These are phyloP conservation scores for Lichtheimia hyalospora DNA, from an alignment of 371 early-diverging fungal species.

Conservation along the genomic window DNA sequence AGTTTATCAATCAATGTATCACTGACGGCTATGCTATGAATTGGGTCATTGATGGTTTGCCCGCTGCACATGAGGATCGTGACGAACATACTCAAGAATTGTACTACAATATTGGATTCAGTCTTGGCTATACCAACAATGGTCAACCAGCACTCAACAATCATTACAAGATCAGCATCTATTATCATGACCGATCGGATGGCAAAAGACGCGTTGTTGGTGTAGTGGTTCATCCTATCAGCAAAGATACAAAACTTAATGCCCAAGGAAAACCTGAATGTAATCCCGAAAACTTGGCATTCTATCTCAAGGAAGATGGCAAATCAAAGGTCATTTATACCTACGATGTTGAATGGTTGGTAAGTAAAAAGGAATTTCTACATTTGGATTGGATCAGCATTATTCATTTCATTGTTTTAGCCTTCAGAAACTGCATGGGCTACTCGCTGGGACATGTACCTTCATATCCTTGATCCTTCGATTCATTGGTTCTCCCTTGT, in stretches of 20 bases:
- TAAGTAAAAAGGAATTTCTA: constrained; percentile 25
- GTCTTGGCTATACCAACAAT: constrained; percentile 50
- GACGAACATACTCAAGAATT: constrained; percentile 59
- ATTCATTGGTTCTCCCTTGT: constrained; percentile 83
- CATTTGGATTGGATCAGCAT: neutral
- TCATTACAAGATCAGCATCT: constrained; percentile 70
- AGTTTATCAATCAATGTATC: constrained; percentile 86
- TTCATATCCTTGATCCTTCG: constrained; percentile 82
- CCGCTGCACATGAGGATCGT: constrained; percentile 72
- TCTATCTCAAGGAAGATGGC: constrained; percentile 52
- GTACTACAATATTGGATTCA: constrained; percentile 82
- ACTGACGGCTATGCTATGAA: constrained; percentile 79
- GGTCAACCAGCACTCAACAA: constrained; percentile 15
- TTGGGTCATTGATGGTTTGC: constrained; percentile 92
- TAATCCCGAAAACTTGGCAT: constrained; percentile 32
- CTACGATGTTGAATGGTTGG: constrained; percentile 84
- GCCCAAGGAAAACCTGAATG: constrained; percentile 40
- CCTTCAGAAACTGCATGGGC: constrained; percentile 79
- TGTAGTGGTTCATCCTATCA: constrained; percentile 68
- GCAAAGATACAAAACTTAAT: constrained; percentile 42
- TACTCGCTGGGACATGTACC: constrained; percentile 93
- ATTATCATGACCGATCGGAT: constrained; percentile 67
- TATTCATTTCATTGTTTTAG: constrained; percentile 17
- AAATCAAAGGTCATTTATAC: constrained; percentile 67
- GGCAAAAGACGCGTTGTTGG: constrained; percentile 79